Conservation (phyloP, 2,329 filamentous ascomycete species). For the Aspergillus sclerotialis region DNA sequence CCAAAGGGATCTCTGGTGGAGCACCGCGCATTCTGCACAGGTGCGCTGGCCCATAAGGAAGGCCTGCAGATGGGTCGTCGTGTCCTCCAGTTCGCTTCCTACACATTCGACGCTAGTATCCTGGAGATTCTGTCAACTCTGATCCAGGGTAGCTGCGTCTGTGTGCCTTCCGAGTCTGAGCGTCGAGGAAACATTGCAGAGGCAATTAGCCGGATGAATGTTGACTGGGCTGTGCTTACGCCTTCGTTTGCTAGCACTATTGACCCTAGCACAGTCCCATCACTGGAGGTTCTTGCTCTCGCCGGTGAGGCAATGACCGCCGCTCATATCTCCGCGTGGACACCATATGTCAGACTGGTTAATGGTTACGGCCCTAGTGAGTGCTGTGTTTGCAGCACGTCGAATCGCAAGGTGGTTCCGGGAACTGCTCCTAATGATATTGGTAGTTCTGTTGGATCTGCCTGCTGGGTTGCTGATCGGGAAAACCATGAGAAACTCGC, state of each 20-base stretch:
- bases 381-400: constrained; percentile 5
- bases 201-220: constrained; percentile 26
- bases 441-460: constrained; percentile 7
- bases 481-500: constrained; percentile 15
- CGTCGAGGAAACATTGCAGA: constrained; percentile 38
- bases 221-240: constrained; percentile 4
- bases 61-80: constrained; percentile 41
- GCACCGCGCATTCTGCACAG: constrained; percentile 48
- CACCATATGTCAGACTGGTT: neutral
- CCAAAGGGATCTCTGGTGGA: constrained; percentile 52
- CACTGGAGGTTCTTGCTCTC: neutral
- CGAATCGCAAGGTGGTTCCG: constrained; percentile 1
- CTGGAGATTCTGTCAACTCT: constrained; percentile 15
- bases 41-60: constrained; percentile 42
- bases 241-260: constrained; percentile 4
- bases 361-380: constrained; percentile 30
- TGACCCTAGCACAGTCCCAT: neutral
- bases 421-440: constrained; percentile 6
- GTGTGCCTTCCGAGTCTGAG: constrained; percentile 42
- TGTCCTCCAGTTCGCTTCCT: constrained; percentile 27
- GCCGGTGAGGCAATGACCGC: neutral
- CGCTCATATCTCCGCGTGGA: neutral
- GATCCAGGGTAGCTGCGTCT: constrained; percentile 20
- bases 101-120: constrained; percentile 31
- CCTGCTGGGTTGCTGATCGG: constrained; percentile 21